Base-by-base conservation (phyloP, 306 rosid genomes). In the Cucumis hystrix region DNA sequence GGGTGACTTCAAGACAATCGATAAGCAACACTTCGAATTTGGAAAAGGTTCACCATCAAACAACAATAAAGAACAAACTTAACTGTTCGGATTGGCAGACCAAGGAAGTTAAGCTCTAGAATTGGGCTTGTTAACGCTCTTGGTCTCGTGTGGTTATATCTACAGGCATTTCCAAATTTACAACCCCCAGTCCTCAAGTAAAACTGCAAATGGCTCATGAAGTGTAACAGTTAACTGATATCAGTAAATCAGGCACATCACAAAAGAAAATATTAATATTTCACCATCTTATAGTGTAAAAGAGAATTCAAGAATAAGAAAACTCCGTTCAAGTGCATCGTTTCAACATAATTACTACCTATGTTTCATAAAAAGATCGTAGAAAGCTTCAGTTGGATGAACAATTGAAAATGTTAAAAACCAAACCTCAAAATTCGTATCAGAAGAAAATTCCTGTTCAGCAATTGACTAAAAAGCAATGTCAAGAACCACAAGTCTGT, bases 61-160 rank as follows among this genome's bases (percentile, higher is more conserved):
- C 6, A 16, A 61, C 15, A n/a, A 30, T 30, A 33, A 47, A 65
- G 65, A 30, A 37, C 11, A 10, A 51, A 78, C 80, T 78, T 54
- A 78, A 92, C 99, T 94, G 4, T 82, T 86, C 99, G 98, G 81
- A 96, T 83, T 71, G 99, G 99, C 82, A 96, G 81, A 49, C 99
- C 98, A 7, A 91, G 79, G 88, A 92, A 96, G 83, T 96, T 96
- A 25, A 88, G 89, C 80, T 91, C 96, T 40, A 79, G 61, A 80
- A 78, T 66, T 64, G 87, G 79, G 59, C 84, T 77, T 12, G 84
- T 75, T 3, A 83, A 77, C 62, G 25, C 57, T 40, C 79, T 88
- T 76, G 79, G 83, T 82, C 80, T 87, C 33, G 87, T 70, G 86
- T 96, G 99, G 88, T 82, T 89, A 87, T 85, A 92, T 85, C 88